These are phyloP conservation scores for Oryza rufipogon DNA, from an alignment of 176 grass and related monocot species.

Conservation along the genomic window DNA sequence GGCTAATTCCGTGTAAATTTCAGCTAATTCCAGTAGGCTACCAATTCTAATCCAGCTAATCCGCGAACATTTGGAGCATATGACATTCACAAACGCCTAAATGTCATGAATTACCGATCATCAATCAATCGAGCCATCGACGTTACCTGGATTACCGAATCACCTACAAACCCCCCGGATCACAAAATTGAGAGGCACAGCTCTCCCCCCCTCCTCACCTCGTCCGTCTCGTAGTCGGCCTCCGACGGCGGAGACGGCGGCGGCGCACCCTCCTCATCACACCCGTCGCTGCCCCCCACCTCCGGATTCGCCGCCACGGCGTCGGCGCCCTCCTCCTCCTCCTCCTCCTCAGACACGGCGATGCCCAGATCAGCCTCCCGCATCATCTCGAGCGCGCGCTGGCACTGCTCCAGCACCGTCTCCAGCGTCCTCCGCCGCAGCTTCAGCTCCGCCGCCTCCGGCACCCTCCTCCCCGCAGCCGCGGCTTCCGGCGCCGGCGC, in stretches of 20 bases:
- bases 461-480: constrained; percentile 11
- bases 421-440: constrained; percentile 67
- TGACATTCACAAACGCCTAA: background rate
- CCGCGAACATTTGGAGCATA: too few species aligned
- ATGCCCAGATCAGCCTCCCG: constrained; percentile 39
- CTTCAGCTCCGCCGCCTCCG: constrained; percentile 45
- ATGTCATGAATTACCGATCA: background rate
- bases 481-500: background rate
- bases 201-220: constrained; percentile 50
- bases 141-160: background rate
- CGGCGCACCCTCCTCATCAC: constrained; percentile 36
- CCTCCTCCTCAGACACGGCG: constrained; percentile 1
- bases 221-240: constrained; percentile 68
- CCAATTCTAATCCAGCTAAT: constrained; percentile 6
- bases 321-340: background rate
- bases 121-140: background rate
- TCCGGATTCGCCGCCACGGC: background rate
- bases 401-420: constrained; percentile 82
- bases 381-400: constrained; percentile 62
- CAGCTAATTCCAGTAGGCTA: background rate
- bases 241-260: constrained; percentile 39
- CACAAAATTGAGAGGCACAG: background rate
- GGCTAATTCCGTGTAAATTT: background rate
- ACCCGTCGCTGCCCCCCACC: background rate
- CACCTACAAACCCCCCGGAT: background rate